Percentiles rank a stretch among this genome's conserved stretches.
Conservation (phyloP, 2,329 filamentous ascomycete species). For the Neoscytalidium dimidiatum region DNA sequence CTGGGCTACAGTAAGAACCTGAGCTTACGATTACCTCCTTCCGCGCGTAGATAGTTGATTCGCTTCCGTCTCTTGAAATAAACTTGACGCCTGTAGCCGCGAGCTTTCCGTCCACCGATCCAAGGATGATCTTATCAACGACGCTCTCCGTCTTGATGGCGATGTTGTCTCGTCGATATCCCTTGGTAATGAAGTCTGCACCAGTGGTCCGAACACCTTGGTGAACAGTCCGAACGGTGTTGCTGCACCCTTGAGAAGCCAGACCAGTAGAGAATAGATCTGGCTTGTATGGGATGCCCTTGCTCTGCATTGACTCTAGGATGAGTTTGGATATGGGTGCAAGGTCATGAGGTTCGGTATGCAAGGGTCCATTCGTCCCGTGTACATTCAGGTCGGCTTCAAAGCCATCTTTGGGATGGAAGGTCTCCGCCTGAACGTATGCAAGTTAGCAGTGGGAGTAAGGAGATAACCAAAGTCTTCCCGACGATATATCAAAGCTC, state of each 20-base stretch:
- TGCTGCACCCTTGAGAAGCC: slow-evolving; percentile 29
- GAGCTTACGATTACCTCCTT: slow-evolving; percentile 38
- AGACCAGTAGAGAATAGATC: slow-evolving; percentile 23
- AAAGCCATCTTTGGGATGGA: slow-evolving; percentile 61
- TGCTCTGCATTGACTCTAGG: slow-evolving; percentile 21
- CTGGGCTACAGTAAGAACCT: slow-evolving; percentile 36
- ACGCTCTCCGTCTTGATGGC: slow-evolving; percentile 35
- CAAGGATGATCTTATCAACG: slow-evolving; percentile 51
- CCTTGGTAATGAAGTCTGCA: slow-evolving; percentile 44
- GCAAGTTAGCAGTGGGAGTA: background rate
- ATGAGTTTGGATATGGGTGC: slow-evolving; percentile 47
- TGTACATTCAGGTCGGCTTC: slow-evolving; percentile 51
- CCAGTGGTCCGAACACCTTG: slow-evolving; percentile 33
- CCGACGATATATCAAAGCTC: background rate
- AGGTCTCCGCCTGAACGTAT: slow-evolving; percentile 52
- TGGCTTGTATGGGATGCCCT: slow-evolving; percentile 21
- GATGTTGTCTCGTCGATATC: slow-evolving; percentile 38
- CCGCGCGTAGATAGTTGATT: slow-evolving; percentile 34
- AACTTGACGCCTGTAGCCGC: slow-evolving; percentile 50
- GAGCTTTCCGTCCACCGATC: slow-evolving; percentile 35
- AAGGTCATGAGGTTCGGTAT: slow-evolving; percentile 56
- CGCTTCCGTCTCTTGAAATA: slow-evolving; percentile 45
- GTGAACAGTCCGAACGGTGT: slow-evolving; percentile 34
- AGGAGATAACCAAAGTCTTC: background rate
- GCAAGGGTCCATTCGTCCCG: slow-evolving; percentile 52